These are phyloP conservation scores for Stagonosporopsis vannaccii DNA, from an alignment of 2,329 filamentous ascomycete species.

Conservation along the genomic window DNA sequence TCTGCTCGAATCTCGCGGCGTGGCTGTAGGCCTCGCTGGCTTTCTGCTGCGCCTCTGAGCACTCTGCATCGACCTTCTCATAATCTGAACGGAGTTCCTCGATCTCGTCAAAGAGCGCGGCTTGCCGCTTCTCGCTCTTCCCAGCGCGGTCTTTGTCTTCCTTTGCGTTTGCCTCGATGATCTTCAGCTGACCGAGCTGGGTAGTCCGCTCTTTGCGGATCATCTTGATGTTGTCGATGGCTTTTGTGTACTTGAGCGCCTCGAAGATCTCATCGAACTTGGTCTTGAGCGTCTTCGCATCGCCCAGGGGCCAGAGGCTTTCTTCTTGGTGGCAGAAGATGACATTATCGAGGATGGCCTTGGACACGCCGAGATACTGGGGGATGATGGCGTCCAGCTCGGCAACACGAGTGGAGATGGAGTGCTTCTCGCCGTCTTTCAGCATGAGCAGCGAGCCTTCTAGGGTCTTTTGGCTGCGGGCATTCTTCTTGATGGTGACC, in stretches of 20 bases:
- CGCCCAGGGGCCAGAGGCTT: conserved; percentile 94
- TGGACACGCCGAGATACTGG: conserved; percentile 84
- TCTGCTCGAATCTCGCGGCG: conserved; percentile 75
- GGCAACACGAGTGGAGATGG: conserved; percentile 79
- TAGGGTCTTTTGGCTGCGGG: conserved; percentile 79
- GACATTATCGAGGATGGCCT: conserved; percentile 88
- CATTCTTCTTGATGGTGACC: conserved; percentile 83
- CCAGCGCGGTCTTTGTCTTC: conserved; percentile 85
- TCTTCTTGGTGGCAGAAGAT: conserved; percentile 99
- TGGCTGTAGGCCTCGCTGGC: conserved; percentile 74
- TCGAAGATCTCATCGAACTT: conserved; percentile 98
- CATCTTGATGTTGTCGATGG: conserved; percentile 91
- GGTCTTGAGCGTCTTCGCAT: conserved; percentile 85
- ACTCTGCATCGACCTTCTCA: conserved; percentile 41
- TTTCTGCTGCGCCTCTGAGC: conserved; percentile 52
- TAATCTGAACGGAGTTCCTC: conserved; percentile 53
- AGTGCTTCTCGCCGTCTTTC: conserved; percentile 79
- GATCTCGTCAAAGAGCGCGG: conserved; percentile 71
- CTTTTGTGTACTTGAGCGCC: conserved; percentile 94
- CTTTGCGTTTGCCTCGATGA: conserved; percentile 79
- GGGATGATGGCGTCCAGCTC: conserved; percentile 87
- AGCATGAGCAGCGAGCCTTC: conserved; percentile 79
- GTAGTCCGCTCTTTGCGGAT: conserved; percentile 84
- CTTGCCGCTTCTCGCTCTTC: conserved; percentile 60
- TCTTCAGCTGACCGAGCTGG: conserved; percentile 74